Base-by-base conservation (phyloP, 495 filamentous ascomycete genomes). In the Xanthoparmelia taractica region DNA sequence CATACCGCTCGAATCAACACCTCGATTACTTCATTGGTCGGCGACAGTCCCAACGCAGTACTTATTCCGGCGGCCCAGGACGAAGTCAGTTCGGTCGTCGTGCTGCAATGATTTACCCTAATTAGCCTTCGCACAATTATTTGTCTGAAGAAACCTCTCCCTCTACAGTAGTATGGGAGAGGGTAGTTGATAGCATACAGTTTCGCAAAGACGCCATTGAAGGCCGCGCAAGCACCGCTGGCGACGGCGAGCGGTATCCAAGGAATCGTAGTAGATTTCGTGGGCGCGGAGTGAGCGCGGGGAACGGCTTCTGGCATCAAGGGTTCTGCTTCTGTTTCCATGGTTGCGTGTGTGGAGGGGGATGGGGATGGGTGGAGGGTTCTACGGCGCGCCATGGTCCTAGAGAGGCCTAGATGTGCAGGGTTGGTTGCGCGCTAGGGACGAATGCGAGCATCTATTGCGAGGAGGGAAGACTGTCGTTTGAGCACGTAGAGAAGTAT, bases 171-270 rank as follows among this genome's bases (percentile, higher is more conserved):
- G n/a, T n/a, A n/a, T n/a, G n/a, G n/a, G n/a, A n/a, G n/a, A n/a
- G n/a, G n/a, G n/a, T n/a, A n/a, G n/a, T n/a, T n/a, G n/a, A n/a
- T n/a, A n/a, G n/a, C n/a, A n/a, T n/a, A 95, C 90, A 98, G 77
- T 74, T 97, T 98, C 1, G 94, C 94, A 76, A 97, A 98, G 31
- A 96, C 87, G 37, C 94, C 93, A 69, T 98, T 98, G 68, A 94
- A 84, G 41, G 92, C 91, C 18, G 94, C 94, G 73, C 92, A 97
- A 12, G 87, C 85, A 41, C 94, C 94, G 73, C 89, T 94, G 45
- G 89, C 84, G 41, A 95, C 68, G 33, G 94, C 91, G 55, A 92
- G 82, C 60, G 91, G 72, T 63, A 97, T 81, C 94, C 94, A 98
- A 61, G 69, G 62, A 20, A 31, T 37, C 4, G 45, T 31, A 15